Base-by-base conservation (phyloP, 371 early-diverging fungal species). In the Phascolomyces articulosus region DNA sequence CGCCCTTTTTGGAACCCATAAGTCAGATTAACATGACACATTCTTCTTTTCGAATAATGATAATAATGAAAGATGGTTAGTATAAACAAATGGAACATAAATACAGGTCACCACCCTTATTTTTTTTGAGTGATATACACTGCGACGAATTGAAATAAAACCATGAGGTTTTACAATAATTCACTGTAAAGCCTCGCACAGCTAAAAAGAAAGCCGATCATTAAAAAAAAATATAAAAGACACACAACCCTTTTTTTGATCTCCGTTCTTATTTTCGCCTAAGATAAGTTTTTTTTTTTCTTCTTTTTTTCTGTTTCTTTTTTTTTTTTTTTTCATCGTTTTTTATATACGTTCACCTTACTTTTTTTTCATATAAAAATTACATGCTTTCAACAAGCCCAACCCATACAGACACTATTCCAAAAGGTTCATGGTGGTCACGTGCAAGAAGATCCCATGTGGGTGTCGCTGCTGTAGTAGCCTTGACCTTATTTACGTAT, bases 401-500 rank as follows among this genome's bases (percentile, higher is more conserved):
- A 16, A 31, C 11, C 4, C 29, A 27, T 28, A 26, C 47, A n/a
- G 23, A 20, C 28, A 9, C 28, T 47, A 49, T 28, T 7, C 23
- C 60, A 60, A 20, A 4, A 15, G 40, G 48, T 23, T 73, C 71
- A 27, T 40, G 34, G 55, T 80, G 81, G 81, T 63, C 66, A 51
- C 74, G 82, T 60, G 76, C 79, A 40, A 66, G 87, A 41, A 72
- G 74, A 29, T 79, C 85, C 3, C 74, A 71, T 40, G 21, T 80
- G 8, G 73, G 84, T 28, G 76, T 84, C n/a, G 84, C 85, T 20
- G 77, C 78, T 56, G 84, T 84, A 1, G 85, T 85, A 9, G 85
- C 85, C 40, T 73, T 82, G 70, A 85, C 87, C 13, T 71, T 86
- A 26, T 86, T 86, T 64, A 84, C 80, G 67, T 85, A 79, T 59